Conservation (phyloP, 805 yeast genomes). For the Scheffersomyces coipomensis region DNA sequence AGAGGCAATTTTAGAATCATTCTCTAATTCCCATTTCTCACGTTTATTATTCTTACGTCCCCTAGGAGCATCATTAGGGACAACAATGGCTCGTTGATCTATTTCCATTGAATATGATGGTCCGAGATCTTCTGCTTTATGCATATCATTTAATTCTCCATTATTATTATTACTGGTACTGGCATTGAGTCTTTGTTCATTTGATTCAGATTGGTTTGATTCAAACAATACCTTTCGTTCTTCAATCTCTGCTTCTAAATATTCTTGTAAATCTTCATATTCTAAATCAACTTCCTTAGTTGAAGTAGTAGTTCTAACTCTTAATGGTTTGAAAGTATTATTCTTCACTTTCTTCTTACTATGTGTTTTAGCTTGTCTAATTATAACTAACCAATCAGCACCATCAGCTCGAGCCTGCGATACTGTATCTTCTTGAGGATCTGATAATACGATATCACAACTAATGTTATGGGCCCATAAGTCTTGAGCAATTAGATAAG, state of each 20-base stretch:
- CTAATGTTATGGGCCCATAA: constrained; percentile 80
- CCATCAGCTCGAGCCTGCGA: constrained; percentile 67
- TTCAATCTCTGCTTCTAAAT: constrained; percentile 23
- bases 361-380: constrained; percentile 58
- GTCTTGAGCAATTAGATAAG: constrained; percentile 58
- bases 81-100: constrained; percentile 59
- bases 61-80: constrained; percentile 79
- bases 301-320: constrained; percentile 61
- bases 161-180: constrained; percentile 10
- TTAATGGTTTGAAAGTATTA: constrained; percentile 67
- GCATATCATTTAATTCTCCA: background rate
- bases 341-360: constrained; percentile 33
- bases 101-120: constrained; percentile 31
- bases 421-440: constrained; percentile 58
- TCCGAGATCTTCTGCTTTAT: constrained; percentile 9
- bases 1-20: constrained; percentile 64
- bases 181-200: background rate
- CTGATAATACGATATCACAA: constrained; percentile 55
- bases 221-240: constrained; percentile 12
- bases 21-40: constrained; percentile 76
- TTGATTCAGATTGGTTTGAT: background rate
- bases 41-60: constrained; percentile 74
- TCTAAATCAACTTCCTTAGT: constrained; percentile 72
- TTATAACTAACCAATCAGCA: constrained; percentile 71
- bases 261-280: constrained; percentile 56